phyloP scores from a whole-genome alignment of 148 eudicot species.

The Tetragonia tetragonoides region DNA sequence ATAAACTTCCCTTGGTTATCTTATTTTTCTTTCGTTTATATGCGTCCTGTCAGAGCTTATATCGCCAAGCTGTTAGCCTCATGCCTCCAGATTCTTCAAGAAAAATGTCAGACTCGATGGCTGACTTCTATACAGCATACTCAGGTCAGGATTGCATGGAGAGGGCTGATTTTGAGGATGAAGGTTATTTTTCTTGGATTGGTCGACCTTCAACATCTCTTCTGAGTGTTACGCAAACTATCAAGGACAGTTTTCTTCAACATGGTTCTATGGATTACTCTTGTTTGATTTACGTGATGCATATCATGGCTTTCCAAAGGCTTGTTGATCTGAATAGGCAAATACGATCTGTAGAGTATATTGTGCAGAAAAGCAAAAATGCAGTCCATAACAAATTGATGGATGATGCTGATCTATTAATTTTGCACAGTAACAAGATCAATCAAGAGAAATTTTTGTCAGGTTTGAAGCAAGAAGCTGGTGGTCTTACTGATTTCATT shows the following conservation, averaged over 20 bases:
- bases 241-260: constrained; percentile 39
- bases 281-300: constrained; percentile 59
- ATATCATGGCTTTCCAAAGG: constrained; percentile 77
- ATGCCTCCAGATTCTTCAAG: constrained; percentile 66
- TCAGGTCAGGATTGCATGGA: constrained; percentile 71
- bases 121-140: constrained; percentile 55
- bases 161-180: constrained; percentile 42
- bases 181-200: constrained; percentile 79
- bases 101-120: constrained; percentile 57
- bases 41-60: constrained; percentile 64
- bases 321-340: constrained; percentile 80
- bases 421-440: constrained; percentile 30
- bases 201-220: constrained; percentile 62
- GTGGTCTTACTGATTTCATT: constrained; percentile 54
- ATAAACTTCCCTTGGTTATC: constrained; percentile 42
- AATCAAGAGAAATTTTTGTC: constrained; percentile 39
- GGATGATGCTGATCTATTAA: constrained; percentile 35
- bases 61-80: constrained; percentile 63
- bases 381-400: constrained; percentile 22
- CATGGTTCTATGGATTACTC: constrained; percentile 39
- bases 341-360: constrained; percentile 58
- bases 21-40: constrained; percentile 74
- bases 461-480: constrained; percentile 65
- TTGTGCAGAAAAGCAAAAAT: constrained; percentile 40
- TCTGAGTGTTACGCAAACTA: constrained; percentile 34